These are phyloP conservation scores for Glarea lozoyensis DNA, from an alignment of 495 filamentous ascomycete species.

Conservation along the genomic window DNA sequence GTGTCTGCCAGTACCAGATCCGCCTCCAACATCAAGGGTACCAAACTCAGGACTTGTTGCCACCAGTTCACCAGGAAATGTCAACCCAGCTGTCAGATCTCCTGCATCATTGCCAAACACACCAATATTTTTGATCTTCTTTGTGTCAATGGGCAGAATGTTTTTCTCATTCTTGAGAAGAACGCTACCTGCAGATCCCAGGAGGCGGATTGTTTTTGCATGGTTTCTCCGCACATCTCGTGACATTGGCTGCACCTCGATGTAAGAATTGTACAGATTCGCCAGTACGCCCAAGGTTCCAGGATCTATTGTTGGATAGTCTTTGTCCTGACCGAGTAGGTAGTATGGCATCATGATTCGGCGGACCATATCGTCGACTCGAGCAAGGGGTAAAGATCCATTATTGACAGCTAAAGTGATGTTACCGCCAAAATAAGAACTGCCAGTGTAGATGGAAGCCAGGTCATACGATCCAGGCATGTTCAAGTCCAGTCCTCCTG, in stretches of 20 bases:
- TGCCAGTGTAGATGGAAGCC: too few relatives aligned
- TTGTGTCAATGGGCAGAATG: slow-evolving; percentile 46
- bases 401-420: slow-evolving; percentile 36
- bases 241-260: slow-evolving; percentile 70
- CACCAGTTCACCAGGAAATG: too few relatives aligned
- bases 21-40: slow-evolving; percentile 67
- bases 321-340: slow-evolving; percentile 25
- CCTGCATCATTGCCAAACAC: slow-evolving; percentile 40
- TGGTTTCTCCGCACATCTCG: slow-evolving; percentile 78
- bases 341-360: slow-evolving; percentile 47
- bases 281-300: slow-evolving; percentile 27
- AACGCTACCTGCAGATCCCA: slow-evolving; percentile 43
- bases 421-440: slow-evolving; percentile 23
- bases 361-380: slow-evolving; percentile 50
- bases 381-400: slow-evolving; percentile 34
- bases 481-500: slow-evolving; percentile 61
- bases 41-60: too few relatives aligned
- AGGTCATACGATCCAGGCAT: too few relatives aligned
- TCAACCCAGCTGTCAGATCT: slow-evolving; percentile 5
- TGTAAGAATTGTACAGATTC: slow-evolving; percentile 48
- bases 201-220: slow-evolving; percentile 38
- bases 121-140: slow-evolving; percentile 33
- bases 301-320: slow-evolving; percentile 40
- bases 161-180: slow-evolving; percentile 50
- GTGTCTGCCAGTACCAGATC: slow-evolving; percentile 8